These are phyloP conservation scores for Ustilago vetiveriae DNA, from an alignment of 1,284 basidiomycete species.

Conservation along the genomic window DNA sequence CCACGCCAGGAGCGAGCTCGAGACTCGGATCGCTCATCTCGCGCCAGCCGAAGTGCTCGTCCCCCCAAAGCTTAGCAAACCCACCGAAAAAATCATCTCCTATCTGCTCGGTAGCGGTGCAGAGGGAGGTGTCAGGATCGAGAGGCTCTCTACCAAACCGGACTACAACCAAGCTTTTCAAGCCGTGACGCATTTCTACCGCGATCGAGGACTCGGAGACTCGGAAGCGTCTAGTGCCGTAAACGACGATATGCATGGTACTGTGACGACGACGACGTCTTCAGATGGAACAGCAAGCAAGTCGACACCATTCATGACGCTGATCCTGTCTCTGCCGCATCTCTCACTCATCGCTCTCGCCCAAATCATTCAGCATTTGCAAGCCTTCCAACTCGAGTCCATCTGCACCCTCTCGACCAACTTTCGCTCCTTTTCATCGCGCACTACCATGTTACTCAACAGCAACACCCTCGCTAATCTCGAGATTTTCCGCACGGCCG, in stretches of 20 bases:
- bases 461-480: constrained; percentile 88
- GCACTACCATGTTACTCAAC: constrained; percentile 86
- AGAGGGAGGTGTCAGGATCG: constrained; percentile 70
- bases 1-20: constrained; percentile 55
- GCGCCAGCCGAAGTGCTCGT: constrained; percentile 85
- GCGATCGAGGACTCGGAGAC: constrained; percentile 10
- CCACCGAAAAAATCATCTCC: constrained; percentile 80
- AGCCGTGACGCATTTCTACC: constrained; percentile 78
- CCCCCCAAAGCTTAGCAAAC: constrained; percentile 73
- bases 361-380: constrained; percentile 79
- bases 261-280: constrained; percentile 16
- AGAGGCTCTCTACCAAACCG: constrained; percentile 74
- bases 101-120: constrained; percentile 71
- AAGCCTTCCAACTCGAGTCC: constrained; percentile 75
- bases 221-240: not conserved
- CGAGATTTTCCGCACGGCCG: constrained; percentile 69
- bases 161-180: constrained; percentile 79
- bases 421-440: constrained; percentile 74
- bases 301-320: constrained; percentile 12
- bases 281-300: not conserved
- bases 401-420: constrained; percentile 68
- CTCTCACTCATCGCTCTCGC: constrained; percentile 79
- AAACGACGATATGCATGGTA: not conserved
- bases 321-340: constrained; percentile 60
- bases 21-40: constrained; percentile 63